Base-by-base conservation (phyloP, 805 yeast species). In the Candida andamanensis region DNA sequence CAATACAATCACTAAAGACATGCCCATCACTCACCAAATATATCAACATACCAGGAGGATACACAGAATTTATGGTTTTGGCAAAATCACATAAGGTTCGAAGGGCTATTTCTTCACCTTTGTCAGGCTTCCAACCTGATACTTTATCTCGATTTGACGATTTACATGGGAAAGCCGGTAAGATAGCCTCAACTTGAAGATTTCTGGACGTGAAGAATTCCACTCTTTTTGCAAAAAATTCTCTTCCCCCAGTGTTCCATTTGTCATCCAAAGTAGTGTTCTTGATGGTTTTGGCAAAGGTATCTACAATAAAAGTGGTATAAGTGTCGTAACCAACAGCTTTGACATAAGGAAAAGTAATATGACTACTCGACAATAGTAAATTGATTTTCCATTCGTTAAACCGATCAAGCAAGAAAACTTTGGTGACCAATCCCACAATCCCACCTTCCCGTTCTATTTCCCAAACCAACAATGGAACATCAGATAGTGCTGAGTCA, bases 101-200 rank as follows among this genome's bases (percentile, higher is more conserved):
- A 22, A 63, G 35, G 3, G 67, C 67, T 40, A 63, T 46, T 31
- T 47, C 57, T 30, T 62, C 60, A 21, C 81, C 82, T 49, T 66
- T 67, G 42, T 76, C 82, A 5, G 82, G 82, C 26, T 50, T 45
- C 13, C 47, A 36, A 5, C 72, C 67, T 22, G 62, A 56, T 3
- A 76, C 81, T 45, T 76, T 76, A 21, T 69, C 61, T 18, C 48
- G 34, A 42, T 76, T 76, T n/a, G 80, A 74, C 0, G 80, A 72
- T 47, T 76, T 76, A 45, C 81, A 76, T 7, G 82, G 82, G 39
- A 76, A 76, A 0, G 82, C 82, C 5, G 82, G 82, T 30, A 76
- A 54, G 6, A 75, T 77, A 10, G 76, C 72, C 49, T 75, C 77
- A 39, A 76, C 62, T 24, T 63, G 64, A 18, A 64, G 33, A 40